phyloP scores from a whole-genome alignment of 106 monocot genomes.

The Phalaenopsis equestris region DNA sequence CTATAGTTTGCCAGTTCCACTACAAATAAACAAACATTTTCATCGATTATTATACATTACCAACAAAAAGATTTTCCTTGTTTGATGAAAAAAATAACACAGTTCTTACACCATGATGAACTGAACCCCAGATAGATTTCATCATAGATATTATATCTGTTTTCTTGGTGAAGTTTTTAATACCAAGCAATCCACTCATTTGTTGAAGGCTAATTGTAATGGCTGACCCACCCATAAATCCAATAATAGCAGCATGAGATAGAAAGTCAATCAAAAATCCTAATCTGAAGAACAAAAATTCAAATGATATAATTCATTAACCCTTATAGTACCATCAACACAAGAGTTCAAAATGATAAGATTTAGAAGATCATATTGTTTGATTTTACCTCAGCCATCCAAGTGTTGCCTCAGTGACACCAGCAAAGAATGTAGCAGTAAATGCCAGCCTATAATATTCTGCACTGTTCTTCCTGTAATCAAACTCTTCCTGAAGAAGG shows the following conservation, averaged over 20 bases:
- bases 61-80: not conserved
- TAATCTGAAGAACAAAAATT: constrained; percentile 25
- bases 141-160: constrained; percentile 56
- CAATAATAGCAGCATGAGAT: constrained; percentile 40
- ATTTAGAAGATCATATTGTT: not conserved
- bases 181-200: constrained; percentile 65
- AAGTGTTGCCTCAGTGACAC: constrained; percentile 68
- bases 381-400: constrained; percentile 60
- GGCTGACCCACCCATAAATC: constrained; percentile 73
- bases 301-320: not conserved
- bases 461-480: constrained; percentile 32
- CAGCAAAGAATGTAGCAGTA: constrained; percentile 94
- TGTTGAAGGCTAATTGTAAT: constrained; percentile 62
- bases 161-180: constrained; percentile 43
- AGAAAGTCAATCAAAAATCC: constrained; percentile 34
- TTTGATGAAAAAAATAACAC: not conserved
- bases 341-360: not conserved
- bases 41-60: not conserved
- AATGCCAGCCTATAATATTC: constrained; percentile 59
- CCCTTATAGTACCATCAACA: not conserved
- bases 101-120: constrained; percentile 40
- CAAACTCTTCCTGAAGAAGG: constrained; percentile 59
- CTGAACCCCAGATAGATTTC: constrained; percentile 29
- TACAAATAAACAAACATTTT: constrained; percentile 4
- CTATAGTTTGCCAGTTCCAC: constrained; percentile 81